Evolutionary conservation across 768 basidiomycete species (phyloP), one percentile per base, ranked within the genome.

Genomic region (Gymnopilus dilepis): DNA sequence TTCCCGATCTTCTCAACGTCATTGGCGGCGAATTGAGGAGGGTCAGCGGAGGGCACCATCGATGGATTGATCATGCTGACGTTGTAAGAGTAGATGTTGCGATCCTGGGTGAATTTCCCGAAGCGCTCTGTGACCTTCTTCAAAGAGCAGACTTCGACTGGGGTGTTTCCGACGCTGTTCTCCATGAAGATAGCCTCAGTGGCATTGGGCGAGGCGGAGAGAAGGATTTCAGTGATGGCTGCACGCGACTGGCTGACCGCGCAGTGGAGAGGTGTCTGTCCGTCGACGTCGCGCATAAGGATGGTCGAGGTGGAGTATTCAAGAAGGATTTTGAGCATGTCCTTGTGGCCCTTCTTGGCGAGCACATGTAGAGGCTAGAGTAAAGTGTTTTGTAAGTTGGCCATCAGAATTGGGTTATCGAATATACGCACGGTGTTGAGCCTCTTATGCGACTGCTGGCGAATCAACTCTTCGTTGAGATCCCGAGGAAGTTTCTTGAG

Each of bases 351-450:
- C 0, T 38, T 43, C 60, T 82, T 81, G 13, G 84, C 80, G 4
- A 84, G 83, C n/a, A 85, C 41, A 62, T 83, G 84, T 6, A 87
- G 72, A 7, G 86, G 86, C 87, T 87, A 58, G 19, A 3, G 34
- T n/a, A n/a, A n/a, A n/a, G n/a, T n/a, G n/a, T n/a, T n/a, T n/a
- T n/a, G n/a, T n/a, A n/a, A n/a, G n/a, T n/a, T n/a, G n/a, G n/a
- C n/a, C n/a, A n/a, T n/a, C n/a, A n/a, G n/a, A n/a, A n/a, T n/a
- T n/a, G n/a, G n/a, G n/a, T n/a, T 3, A 42, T 37, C 7, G 4
- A 24, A 21, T 11, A 37, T 22, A 30, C 56, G 22, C 13, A 62
- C 61, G 9, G 61, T 62, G 30, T 83, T 82, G n/a, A 75, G 66
- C 3, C 74, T 73, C 0, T 59, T 69, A 63, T 80, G 83, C 2